phyloP scores from a whole-genome alignment of 805 yeast species.

The Starmerella powellii region DNA sequence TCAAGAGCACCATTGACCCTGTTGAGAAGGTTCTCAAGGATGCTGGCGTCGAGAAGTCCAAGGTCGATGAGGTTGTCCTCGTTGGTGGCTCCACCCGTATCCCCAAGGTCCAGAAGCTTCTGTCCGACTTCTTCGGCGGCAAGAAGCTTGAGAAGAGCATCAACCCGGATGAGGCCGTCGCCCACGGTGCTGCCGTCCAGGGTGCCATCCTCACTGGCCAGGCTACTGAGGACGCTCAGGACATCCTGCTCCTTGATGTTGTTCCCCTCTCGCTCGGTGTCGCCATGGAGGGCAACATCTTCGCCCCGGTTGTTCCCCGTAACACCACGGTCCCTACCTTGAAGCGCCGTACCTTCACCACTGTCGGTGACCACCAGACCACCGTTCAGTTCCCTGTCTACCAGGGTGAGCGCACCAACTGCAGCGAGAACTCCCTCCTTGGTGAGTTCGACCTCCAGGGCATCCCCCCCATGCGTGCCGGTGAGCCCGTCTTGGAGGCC shows the following conservation, averaged over 20 bases:
- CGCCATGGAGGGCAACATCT: slow-evolving; percentile 98
- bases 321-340: slow-evolving; percentile 98
- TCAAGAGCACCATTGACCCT: slow-evolving; percentile 88
- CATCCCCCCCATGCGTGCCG: slow-evolving; percentile 97
- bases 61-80: slow-evolving; percentile 85
- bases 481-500: slow-evolving; percentile 98
- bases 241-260: slow-evolving; percentile 88
- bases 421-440: slow-evolving; percentile 90
- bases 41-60: slow-evolving; percentile 70
- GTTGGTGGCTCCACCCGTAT: slow-evolving; percentile 99
- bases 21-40: slow-evolving; percentile 93
- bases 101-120: slow-evolving; percentile 92
- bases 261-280: slow-evolving; percentile 98
- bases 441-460: slow-evolving; percentile 98
- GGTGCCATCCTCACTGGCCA: slow-evolving; percentile 97
- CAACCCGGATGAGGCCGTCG: slow-evolving; percentile 99
- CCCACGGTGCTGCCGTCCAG: slow-evolving; percentile 99
- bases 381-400: slow-evolving; percentile 97
- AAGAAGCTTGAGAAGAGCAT: slow-evolving; percentile 92
- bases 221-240: slow-evolving; percentile 84
- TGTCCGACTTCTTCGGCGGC: slow-evolving; percentile 91
- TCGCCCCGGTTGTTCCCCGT: slow-evolving; percentile 98
- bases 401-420: slow-evolving; percentile 99
- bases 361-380: slow-evolving; percentile 97
- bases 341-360: slow-evolving; percentile 97